A percentile compares a stretch with the other conserved stretches of the same genome.
These are phyloP conservation scores for Scytalidium sp. DNA, from an alignment of 2,329 filamentous ascomycete genomes.

Conservation along the genomic window DNA sequence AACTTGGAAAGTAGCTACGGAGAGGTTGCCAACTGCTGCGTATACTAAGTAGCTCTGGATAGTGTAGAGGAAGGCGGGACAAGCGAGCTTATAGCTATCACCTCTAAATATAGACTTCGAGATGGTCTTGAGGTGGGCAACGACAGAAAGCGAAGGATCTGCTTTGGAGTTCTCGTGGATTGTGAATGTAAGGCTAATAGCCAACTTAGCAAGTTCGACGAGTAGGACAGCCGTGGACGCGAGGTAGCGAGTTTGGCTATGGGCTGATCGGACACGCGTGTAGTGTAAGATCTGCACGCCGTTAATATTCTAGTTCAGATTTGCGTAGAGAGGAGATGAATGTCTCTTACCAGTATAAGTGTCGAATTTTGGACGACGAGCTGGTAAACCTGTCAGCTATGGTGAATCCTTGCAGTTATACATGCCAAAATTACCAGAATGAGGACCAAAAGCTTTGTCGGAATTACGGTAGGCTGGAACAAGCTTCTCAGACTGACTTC, in stretches of 20 bases:
- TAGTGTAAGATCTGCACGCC: constrained; percentile 75
- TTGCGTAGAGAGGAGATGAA: neutral
- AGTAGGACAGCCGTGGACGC: constrained; percentile 88
- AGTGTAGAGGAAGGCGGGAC: constrained; percentile 82
- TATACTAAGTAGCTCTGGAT: constrained; percentile 87
- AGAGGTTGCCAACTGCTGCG: constrained; percentile 79
- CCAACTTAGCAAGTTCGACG: constrained; percentile 83
- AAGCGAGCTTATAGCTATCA: constrained; percentile 86
- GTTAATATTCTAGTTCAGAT: neutral
- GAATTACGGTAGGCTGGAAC: neutral
- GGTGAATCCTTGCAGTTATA: no score
- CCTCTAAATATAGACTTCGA: constrained; percentile 62
- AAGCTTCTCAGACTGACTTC: neutral
- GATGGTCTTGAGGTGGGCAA: constrained; percentile 61
- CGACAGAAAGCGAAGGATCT: constrained; percentile 70
- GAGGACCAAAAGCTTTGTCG: neutral
- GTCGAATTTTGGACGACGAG: constrained; percentile 73
- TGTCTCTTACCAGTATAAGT: constrained; percentile 58
- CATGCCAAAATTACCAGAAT: neutral
- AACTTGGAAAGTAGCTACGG: constrained; percentile 85
- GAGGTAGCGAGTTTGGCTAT: constrained; percentile 79
- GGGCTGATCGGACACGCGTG: constrained; percentile 79
- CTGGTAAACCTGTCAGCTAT: no score
- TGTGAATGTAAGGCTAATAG: constrained; percentile 76
- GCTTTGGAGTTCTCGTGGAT: constrained; percentile 79